A percentile compares a stretch with the other conserved stretches of the same genome.
Evolutionary conservation across 2,329 filamentous ascomycete species (phyloP).

Genomic region (Ampelomyces quisqualis): DNA sequence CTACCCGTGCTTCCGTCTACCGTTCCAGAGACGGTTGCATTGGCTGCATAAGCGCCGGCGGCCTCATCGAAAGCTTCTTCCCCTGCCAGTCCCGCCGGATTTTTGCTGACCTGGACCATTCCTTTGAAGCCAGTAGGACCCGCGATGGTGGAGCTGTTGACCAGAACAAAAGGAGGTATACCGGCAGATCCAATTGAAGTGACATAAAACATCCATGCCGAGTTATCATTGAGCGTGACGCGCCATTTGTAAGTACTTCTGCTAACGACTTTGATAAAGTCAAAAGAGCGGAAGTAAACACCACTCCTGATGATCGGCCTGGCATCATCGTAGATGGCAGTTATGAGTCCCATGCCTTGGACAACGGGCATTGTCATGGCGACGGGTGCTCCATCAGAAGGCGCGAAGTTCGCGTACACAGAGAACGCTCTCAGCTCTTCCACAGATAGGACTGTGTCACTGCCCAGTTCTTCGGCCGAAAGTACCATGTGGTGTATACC

Average conservation of each 20-base stretch:
- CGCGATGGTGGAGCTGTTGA: conserved; percentile 65
- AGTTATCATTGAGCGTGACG: conserved; percentile 54
- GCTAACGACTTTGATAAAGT: conserved; percentile 27
- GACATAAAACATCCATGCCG: conserved; percentile 77
- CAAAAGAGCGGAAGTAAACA: conserved; percentile 71
- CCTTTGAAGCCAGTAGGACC: conserved; percentile 71
- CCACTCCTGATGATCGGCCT: conserved; percentile 73
- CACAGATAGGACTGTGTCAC: conserved; percentile 58
- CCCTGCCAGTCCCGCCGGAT: conserved; percentile 56
- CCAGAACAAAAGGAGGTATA: conserved; percentile 67
- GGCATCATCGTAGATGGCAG: conserved; percentile 69
- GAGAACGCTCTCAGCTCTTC: conserved; percentile 59
- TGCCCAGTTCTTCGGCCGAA: conserved; percentile 73
- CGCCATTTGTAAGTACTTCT: conserved; percentile 41
- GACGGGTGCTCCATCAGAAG: conserved; percentile 54
- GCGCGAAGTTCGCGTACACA: conserved; percentile 67
- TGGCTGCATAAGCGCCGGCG: conserved; percentile 72
- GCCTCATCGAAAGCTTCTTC: conserved; percentile 74
- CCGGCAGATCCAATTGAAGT: conserved; percentile 56
- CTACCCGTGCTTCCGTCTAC: conserved; percentile 54
- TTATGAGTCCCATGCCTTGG: conserved; percentile 88
- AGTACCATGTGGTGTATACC: conserved; percentile 80
- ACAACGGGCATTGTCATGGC: conserved; percentile 76
- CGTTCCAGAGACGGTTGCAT: conserved; percentile 55
- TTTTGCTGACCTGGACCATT: conserved; percentile 80